phyloP scores from a whole-genome alignment of 2,329 filamentous ascomycete genomes.

The Spiromastix sp. region DNA sequence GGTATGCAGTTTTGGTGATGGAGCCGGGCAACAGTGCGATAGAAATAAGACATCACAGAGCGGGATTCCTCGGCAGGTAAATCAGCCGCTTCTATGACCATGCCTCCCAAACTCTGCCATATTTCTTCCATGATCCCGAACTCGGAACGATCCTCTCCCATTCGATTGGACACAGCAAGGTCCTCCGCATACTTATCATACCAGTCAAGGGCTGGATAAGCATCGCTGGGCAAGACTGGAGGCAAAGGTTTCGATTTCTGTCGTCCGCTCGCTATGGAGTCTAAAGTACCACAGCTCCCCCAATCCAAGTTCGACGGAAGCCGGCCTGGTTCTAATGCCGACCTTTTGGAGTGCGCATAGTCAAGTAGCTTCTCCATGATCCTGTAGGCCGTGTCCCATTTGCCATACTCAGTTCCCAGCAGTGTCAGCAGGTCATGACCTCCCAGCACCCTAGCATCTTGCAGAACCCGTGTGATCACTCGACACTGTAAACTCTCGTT shows the following conservation, averaged over 20 bases:
- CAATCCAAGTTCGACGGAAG: conserved; percentile 22
- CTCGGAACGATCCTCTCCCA: conserved; percentile 7
- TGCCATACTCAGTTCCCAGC: conserved; percentile 28
- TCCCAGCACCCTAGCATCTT: conserved; percentile 17
- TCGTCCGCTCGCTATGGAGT: conserved; percentile 18
- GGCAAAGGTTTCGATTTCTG: background rate
- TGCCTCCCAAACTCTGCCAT: conserved; percentile 28
- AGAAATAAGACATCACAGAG: conserved; percentile 34
- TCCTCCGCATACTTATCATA: conserved; percentile 10
- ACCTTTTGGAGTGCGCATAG: conserved; percentile 19
- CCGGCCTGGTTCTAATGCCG: conserved; percentile 8
- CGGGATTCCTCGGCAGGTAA: conserved; percentile 22
- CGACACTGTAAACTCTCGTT: no score
- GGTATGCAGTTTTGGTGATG: conserved; percentile 36
- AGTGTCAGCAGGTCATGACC: conserved; percentile 29
- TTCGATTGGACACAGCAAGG: conserved; percentile 7
- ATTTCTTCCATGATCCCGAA: conserved; percentile 25
- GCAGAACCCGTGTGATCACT: no score
- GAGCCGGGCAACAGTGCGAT: conserved; percentile 34
- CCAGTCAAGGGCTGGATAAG: conserved; percentile 3
- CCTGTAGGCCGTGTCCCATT: conserved; percentile 31
- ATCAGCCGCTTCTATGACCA: conserved; percentile 34
- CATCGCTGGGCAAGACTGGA: background rate
- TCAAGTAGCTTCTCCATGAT: conserved; percentile 31
- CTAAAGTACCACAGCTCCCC: conserved; percentile 18